Base-by-base conservation (phyloP, 2,329 filamentous ascomycete species). In the Bipolaris gigantea region DNA sequence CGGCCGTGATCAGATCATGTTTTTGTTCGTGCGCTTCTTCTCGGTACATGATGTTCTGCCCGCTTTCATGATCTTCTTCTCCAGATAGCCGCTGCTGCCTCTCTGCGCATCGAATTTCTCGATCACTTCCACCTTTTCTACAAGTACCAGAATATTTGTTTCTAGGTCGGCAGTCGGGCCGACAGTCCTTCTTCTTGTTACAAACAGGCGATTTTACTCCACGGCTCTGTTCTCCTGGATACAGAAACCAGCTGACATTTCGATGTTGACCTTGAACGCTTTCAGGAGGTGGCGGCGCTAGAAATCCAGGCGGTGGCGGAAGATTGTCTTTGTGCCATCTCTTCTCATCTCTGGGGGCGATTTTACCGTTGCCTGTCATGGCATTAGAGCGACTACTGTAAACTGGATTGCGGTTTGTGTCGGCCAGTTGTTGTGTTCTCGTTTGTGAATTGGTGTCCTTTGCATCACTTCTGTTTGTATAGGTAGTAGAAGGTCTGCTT, bases 121-220 rank as follows among this genome's bases (percentile, higher is more conserved):
- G 46, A 8, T 35, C 32, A n/a, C 25, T 19, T 13, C 50, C 25
- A 16, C 39, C 50, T 18, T 53, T 56, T n/a, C 32, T 30, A 16
- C 48, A 53, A n/a, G 36, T 18, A 33, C 25, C 21, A 11, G 46
- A 44, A n/a, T 16, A 46, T 2, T 44, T 10, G 11, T 43, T 11
- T 15, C 33, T 39, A 34, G 35, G 33, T 11, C 47, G 9, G 27
- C 39, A n/a, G 7, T 43, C 35, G 19, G 41, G 16, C 27, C 13
- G 27, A 21, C 35, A 27, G 23, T 54, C 41, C 11, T 15, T 23
- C 10, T 43, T 52, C 27, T 30, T 13, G 10, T 30, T 30, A 13
- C 27, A 30, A 2, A 30, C 27, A 30, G 5, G 27, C 10, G 10
- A 30, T 13, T 30, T 30, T 3, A 30, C 27, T 11, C 27, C 10